phyloP scores from a whole-genome alignment of 371 early-diverging fungal genomes.

The Blyttiomyces sp. region DNA sequence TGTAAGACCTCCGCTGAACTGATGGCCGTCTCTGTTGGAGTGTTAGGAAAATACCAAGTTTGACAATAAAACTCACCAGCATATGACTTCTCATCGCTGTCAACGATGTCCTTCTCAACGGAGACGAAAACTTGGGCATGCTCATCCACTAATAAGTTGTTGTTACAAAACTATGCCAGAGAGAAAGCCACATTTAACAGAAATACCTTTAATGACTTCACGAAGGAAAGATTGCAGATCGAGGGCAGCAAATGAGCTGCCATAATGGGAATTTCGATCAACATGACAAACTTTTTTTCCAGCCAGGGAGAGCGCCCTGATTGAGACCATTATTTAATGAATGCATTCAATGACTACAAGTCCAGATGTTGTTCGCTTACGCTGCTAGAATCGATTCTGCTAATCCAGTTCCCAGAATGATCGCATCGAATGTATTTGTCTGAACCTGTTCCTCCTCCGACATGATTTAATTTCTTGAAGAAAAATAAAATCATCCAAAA shows the following conservation, averaged over 20 bases:
- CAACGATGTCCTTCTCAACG: too few species aligned
- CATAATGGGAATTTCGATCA: conserved; percentile 83
- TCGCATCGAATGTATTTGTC: conserved; percentile 54
- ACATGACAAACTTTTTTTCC: conserved; percentile 90
- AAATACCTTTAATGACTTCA: not conserved
- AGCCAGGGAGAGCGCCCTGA: conserved; percentile 68
- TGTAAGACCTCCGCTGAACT: too few species aligned
- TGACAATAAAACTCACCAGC: too few species aligned
- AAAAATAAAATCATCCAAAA: too few species aligned
- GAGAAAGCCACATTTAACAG: not conserved
- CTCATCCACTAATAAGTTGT: too few species aligned
- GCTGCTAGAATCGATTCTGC: conserved; percentile 83
- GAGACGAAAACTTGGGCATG: too few species aligned
- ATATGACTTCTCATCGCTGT: too few species aligned
- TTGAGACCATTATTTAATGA: too few species aligned
- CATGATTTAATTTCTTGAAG: too few species aligned
- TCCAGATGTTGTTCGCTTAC: conserved; percentile 40
- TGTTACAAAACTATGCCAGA: not conserved
- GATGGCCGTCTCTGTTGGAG: too few species aligned
- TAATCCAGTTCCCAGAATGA: conserved; percentile 88
- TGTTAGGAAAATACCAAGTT: too few species aligned
- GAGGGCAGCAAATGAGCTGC: conserved; percentile 70
- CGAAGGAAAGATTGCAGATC: conserved; percentile 51
- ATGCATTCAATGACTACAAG: not conserved
- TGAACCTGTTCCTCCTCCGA: too few species aligned